Evolutionary conservation across 176 grass and related monocot genomes (phyloP).

Genomic region (Carex scoparia): DNA sequence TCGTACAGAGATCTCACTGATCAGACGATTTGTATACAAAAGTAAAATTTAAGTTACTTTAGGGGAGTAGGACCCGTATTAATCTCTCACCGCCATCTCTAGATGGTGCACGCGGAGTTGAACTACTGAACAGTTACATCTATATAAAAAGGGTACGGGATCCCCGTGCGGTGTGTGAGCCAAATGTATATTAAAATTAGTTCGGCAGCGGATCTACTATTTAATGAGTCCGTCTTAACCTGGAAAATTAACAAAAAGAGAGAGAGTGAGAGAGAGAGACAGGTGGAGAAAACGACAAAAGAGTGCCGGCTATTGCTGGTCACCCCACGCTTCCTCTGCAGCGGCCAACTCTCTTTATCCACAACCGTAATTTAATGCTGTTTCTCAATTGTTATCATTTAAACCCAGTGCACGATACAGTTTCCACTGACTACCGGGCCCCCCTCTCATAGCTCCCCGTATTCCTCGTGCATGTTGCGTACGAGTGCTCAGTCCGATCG

Average conservation of each 20-base stretch:
- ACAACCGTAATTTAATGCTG: not conserved
- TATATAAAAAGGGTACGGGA: not conserved
- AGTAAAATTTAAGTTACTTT: too few relatives aligned
- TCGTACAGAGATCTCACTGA: too few relatives aligned
- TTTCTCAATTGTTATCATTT: not conserved
- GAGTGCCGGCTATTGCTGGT: slow-evolving; percentile 22
- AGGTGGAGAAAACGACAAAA: slow-evolving; percentile 5
- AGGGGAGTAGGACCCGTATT: too few relatives aligned
- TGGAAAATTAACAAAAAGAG: not conserved
- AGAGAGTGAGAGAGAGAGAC: not conserved
- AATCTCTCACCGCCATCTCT: not conserved
- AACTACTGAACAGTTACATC: not conserved
- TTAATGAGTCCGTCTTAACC: not conserved
- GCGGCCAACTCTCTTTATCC: slow-evolving; percentile 22
- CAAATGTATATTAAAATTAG: not conserved
- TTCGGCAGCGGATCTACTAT: not conserved
- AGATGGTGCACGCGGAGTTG: not conserved
- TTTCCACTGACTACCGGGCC: not conserved
- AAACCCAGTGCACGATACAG: not conserved
- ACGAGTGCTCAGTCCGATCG: not conserved
- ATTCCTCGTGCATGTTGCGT: not conserved
- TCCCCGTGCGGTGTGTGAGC: not conserved
- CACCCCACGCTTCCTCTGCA: slow-evolving; percentile 27
- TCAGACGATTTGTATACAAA: too few relatives aligned
- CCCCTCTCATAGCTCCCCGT: not conserved